Evolutionary conservation across 192 early-diverging fungal genomes (phyloP).

Genomic region (Backusella luteola): DNA sequence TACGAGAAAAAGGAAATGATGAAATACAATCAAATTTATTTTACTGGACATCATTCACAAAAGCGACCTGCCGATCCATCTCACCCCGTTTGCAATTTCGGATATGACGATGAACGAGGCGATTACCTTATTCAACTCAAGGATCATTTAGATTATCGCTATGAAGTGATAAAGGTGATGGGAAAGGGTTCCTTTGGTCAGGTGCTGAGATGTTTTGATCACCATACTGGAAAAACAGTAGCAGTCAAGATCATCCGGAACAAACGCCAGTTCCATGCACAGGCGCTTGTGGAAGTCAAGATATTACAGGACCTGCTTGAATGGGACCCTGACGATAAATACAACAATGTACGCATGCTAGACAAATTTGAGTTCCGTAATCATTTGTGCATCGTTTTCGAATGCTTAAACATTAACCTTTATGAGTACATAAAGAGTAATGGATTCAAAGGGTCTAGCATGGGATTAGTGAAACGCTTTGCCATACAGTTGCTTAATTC

Average conservation of each 20-base stretch:
- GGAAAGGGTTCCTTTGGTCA: constrained; percentile 96
- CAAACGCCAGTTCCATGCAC: constrained; percentile 91
- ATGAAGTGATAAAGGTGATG: constrained; percentile 82
- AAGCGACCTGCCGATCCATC: not conserved
- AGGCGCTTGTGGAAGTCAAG: constrained; percentile 88
- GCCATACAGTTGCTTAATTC: constrained; percentile 79
- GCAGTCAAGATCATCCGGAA: constrained; percentile 94
- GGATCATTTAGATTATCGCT: constrained; percentile 88
- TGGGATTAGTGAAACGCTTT: constrained; percentile 68
- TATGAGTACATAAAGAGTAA: constrained; percentile 94
- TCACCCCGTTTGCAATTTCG: not conserved
- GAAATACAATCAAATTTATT: constrained; percentile 9
- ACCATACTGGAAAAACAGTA: constrained; percentile 79
- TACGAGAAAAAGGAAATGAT: constrained; percentile 38
- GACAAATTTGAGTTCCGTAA: constrained; percentile 91
- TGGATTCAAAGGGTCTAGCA: constrained; percentile 78
- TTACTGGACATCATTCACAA: not conserved
- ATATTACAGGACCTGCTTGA: constrained; percentile 77
- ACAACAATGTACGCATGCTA: constrained; percentile 80
- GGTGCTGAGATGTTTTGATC: constrained; percentile 87
- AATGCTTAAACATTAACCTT: constrained; percentile 86
- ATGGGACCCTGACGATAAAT: constrained; percentile 73
- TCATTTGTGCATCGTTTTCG: constrained; percentile 92
- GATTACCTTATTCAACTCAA: constrained; percentile 83
- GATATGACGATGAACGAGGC: constrained; percentile 83